These are phyloP conservation scores for Paramecium sonneborni DNA, from an alignment of 73 alveolate genomes.

Conservation along the genomic window DNA sequence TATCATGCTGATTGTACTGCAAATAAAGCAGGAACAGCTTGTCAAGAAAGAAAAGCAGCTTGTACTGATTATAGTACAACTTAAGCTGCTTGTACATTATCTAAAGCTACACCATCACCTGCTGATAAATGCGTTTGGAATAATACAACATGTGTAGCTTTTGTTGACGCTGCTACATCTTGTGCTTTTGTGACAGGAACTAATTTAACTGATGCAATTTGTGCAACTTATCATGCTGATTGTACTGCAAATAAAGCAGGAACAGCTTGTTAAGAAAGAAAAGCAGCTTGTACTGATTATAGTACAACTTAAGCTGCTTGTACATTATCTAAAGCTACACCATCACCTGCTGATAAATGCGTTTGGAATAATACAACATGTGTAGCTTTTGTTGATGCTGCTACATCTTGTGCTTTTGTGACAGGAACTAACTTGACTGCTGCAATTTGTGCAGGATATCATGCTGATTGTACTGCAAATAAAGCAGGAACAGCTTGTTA, in stretches of 20 bases:
- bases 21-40: background rate
- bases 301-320: no score
- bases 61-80: background rate
- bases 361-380: background rate
- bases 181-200: no score
- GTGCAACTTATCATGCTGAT: background rate
- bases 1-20: background rate
- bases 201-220: background rate
- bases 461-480: background rate
- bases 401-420: background rate
- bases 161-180: no score
- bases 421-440: background rate
- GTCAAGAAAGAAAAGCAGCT: background rate
- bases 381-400: background rate
- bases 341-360: background rate
- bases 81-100: background rate
- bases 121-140: background rate
- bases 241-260: background rate
- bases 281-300: background rate
- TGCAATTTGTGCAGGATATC: no score
- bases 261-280: background rate
- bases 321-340: no score
- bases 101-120: background rate
- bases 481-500: background rate
- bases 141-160: background rate